These are phyloP conservation scores for Olyra latifolia DNA, from an alignment of 176 grass and related monocot species.

Conservation along the genomic window DNA sequence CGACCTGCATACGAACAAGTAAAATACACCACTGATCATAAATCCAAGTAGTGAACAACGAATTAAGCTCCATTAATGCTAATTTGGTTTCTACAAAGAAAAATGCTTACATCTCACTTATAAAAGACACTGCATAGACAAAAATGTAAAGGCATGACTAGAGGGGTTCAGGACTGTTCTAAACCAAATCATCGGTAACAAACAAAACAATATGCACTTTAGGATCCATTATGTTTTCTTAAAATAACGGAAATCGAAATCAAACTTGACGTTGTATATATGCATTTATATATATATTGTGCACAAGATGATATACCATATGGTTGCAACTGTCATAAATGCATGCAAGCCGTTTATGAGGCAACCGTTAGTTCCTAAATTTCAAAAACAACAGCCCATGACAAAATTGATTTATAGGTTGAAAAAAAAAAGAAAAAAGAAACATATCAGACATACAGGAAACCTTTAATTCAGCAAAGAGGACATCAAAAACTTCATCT, in stretches of 20 bases:
- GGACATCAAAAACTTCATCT: background rate
- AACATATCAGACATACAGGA: too few relatives aligned
- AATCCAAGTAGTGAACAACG: background rate
- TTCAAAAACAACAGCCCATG: background rate
- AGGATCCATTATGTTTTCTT: background rate
- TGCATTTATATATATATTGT: too few relatives aligned
- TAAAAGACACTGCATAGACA: background rate
- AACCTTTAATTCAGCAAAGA: too few relatives aligned
- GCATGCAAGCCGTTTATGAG: background rate
- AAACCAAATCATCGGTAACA: background rate
- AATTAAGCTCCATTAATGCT: background rate
- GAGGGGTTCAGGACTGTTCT: background rate
- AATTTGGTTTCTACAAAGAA: background rate
- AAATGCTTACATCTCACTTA: background rate
- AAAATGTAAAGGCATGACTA: background rate
- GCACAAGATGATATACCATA: background rate
- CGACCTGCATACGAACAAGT: background rate
- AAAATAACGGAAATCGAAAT: background rate
- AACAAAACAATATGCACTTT: background rate
- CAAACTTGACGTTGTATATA: slow-evolving; percentile 4
- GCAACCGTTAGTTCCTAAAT: background rate
- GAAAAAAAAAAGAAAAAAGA: too few relatives aligned
- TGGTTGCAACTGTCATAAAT: background rate
- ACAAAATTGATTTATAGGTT: background rate
- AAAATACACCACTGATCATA: background rate